Evolutionary conservation across 768 basidiomycete genomes (phyloP).

Genomic region (Inosperma sp.): DNA sequence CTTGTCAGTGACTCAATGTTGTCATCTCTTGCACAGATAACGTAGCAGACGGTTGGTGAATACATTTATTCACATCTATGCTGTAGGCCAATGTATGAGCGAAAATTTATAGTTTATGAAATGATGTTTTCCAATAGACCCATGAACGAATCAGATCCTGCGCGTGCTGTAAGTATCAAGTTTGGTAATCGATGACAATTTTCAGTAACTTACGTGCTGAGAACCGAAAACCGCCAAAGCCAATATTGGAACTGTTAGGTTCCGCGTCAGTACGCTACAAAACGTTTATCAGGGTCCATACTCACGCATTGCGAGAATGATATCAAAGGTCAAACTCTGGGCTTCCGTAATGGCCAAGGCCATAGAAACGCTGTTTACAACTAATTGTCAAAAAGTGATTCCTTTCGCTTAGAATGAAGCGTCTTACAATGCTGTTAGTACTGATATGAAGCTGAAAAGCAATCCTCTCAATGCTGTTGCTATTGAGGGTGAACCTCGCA

Average conservation of each 20-base stretch:
- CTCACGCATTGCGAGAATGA: slow-evolving; percentile 21
- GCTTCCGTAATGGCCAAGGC: slow-evolving; percentile 14
- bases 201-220: background rate
- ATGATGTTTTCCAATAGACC: too few species aligned
- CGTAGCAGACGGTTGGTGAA: too few species aligned
- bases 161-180: too few species aligned
- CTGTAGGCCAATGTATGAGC: too few species aligned
- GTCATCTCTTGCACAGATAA: too few species aligned
- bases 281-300: background rate
- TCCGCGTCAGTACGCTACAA: background rate
- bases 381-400: background rate
- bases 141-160: too few species aligned
- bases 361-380: slow-evolving; percentile 14
- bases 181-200: too few species aligned
- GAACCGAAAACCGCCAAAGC: slow-evolving; percentile 2
- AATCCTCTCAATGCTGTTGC: slow-evolving; percentile 18
- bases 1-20: too few species aligned
- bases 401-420: background rate
- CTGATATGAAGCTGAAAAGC: slow-evolving; percentile 19
- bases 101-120: too few species aligned
- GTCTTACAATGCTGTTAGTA: slow-evolving; percentile 18
- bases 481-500: slow-evolving; percentile 11
- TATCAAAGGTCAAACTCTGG: slow-evolving; percentile 18
- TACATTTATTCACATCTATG: too few species aligned
- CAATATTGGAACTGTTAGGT: background rate